Base-by-base conservation (phyloP, 148 eudicot species). In the Arbutus unedo region DNA sequence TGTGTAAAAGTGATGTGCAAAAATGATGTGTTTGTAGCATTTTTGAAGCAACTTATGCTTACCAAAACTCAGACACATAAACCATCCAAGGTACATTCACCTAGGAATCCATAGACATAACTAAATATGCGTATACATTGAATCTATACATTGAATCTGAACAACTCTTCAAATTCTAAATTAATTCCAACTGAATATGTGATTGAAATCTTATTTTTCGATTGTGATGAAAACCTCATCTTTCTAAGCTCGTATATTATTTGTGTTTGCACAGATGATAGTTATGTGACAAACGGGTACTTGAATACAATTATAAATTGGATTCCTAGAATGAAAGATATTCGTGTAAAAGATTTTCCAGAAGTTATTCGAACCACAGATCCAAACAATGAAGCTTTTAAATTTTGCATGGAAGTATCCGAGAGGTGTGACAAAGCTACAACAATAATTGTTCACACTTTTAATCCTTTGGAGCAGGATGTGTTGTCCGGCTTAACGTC, bases 391-490 rank as follows among this genome's bases (percentile, higher is more conserved):
- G 19, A 6, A 44, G 13, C 21, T 19, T 23, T 81, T 41, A n/a
- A 81, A 44, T 55, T 81, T 49, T 21, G 16, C 49, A 55, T 81
- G 47, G 78, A 81, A 73, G 64, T 78, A 14, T 23, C 72, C 2
- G 21, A 81, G 47, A 81, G 50, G 18, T 68, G 78, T 18, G 56
- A 7, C n/a, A 74, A 74, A 74, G 83, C 83, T 43, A 43, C 10
- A n/a, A 10, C 67, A 60, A 60, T 60, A 10, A 60, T 60, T n/a
- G 3, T 60, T 25, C 67, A 60, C 79, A 81, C 79, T 18, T 81
- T 81, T 38, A 71, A 81, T 4, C n/a, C 50, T 1, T 57, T 81
- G 55, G 83, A 81, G 79, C 71, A 62, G 8, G 67, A 81, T 72
- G 41, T 81, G 0, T 2, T 81, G 47, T 19, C 73, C 11, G 70